Conservation (phyloP, 768 basidiomycete genomes). For the Mycena latifolia region DNA sequence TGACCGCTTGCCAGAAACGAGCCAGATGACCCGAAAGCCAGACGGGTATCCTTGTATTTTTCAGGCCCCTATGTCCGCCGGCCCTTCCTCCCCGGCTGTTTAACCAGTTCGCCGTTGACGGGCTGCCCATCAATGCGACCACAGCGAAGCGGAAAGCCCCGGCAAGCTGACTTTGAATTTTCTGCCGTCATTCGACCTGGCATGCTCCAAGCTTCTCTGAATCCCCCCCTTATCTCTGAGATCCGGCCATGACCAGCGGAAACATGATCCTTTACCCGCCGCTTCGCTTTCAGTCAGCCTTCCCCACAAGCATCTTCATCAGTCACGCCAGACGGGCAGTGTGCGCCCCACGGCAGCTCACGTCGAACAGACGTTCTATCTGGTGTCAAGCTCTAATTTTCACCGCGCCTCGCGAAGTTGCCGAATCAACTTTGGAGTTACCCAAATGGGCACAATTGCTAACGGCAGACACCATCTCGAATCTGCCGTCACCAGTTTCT, state of each 20-base stretch:
- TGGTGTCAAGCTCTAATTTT: background rate
- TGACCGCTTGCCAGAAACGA: background rate
- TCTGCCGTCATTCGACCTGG: background rate
- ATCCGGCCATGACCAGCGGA: slow-evolving; percentile 1
- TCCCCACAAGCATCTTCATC: background rate
- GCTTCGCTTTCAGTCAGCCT: slow-evolving; percentile 5
- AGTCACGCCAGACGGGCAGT: background rate
- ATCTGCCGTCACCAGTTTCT: slow-evolving; percentile 3
- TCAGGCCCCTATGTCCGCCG: slow-evolving; percentile 12
- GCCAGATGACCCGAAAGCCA: background rate
- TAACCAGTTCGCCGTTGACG: slow-evolving; percentile 13
- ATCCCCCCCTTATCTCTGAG: slow-evolving; percentile 14
- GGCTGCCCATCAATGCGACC: background rate
- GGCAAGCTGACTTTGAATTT: slow-evolving; percentile 1
- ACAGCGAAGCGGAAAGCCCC: background rate
- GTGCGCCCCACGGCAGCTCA: background rate
- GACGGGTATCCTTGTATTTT: slow-evolving; percentile 2
- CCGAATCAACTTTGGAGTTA: background rate
- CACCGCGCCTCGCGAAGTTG: background rate
- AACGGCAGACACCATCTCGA: background rate
- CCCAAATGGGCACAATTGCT: background rate
- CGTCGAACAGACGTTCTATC: background rate
- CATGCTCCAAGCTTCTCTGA: background rate
- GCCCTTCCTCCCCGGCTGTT: slow-evolving; percentile 9
- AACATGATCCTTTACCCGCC: background rate